phyloP scores from a whole-genome alignment of 2,329 filamentous ascomycete species.

The Trichoderma breve region DNA sequence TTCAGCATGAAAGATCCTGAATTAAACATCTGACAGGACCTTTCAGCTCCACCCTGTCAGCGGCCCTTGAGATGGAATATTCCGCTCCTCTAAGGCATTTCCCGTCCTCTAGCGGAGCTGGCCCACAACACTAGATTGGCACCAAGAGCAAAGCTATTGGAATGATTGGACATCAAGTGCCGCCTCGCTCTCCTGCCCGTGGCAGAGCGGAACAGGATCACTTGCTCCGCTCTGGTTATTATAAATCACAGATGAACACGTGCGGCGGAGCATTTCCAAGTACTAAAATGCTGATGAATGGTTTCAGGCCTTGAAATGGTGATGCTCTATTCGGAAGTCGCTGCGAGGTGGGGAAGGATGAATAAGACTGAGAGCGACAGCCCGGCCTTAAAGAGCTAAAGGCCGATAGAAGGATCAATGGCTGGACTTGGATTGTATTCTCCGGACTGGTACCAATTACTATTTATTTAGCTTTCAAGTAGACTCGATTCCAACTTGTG shows the following conservation, averaged over 20 bases:
- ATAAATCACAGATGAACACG: conserved; percentile 1
- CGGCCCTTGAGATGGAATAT: background rate
- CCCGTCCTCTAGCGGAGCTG: background rate
- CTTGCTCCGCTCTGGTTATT: background rate
- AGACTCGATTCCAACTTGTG: background rate
- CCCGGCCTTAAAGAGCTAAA: conserved; percentile 11
- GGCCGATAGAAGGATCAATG: background rate
- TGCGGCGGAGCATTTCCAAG: background rate
- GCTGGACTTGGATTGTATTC: background rate
- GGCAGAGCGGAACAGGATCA: background rate
- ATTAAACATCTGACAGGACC: background rate
- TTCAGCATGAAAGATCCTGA: too few species aligned
- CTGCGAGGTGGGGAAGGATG: background rate
- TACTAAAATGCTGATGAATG: background rate
- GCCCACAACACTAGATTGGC: background rate
- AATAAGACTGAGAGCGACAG: background rate
- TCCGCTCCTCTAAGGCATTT: background rate
- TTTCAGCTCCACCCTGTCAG: background rate
- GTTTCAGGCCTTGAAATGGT: background rate
- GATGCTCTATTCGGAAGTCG: conserved; percentile 6
- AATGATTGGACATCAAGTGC: background rate
- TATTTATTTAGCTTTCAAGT: background rate
- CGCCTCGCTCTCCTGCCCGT: background rate
- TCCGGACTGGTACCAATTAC: background rate
- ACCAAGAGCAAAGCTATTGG: background rate